These are phyloP conservation scores for Rhazya stricta DNA, from an alignment of 257 asterid species.

Conservation along the genomic window DNA sequence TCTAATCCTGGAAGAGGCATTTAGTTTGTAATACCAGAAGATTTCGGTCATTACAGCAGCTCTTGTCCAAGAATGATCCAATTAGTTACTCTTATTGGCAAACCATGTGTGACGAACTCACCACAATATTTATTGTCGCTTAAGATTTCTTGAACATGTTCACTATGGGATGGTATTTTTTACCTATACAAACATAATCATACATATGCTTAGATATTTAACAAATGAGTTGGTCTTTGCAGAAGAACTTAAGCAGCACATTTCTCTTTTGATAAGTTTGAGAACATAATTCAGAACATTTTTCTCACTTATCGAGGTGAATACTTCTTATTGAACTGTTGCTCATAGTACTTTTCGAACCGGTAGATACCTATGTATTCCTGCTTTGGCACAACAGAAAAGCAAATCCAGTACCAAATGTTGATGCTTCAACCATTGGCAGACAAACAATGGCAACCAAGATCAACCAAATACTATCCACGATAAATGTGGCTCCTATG, in stretches of 20 bases:
- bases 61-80: neutral
- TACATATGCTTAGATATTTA: neutral
- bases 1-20: neutral
- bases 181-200: neutral
- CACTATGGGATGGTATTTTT: neutral
- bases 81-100: neutral
- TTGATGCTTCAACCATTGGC: neutral
- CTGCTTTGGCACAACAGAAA: neutral
- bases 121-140: neutral
- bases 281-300: neutral
- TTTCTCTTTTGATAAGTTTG: neutral
- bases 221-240: neutral
- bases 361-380: neutral
- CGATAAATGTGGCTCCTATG: neutral
- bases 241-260: neutral
- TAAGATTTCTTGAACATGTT: no score
- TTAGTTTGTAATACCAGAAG: neutral
- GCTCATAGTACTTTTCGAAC: neutral
- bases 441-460: slow-evolving; percentile 1
- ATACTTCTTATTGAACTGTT: neutral
- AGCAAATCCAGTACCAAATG: neutral
- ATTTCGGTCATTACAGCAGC: neutral
- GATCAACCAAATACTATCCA: neutral
- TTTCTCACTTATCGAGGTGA: neutral
- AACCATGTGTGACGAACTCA: neutral